Percentiles rank a stretch among this genome's conserved stretches.
These are phyloP conservation scores for Gossypium laxum DNA, from an alignment of 441 rosid species.

Conservation along the genomic window DNA sequence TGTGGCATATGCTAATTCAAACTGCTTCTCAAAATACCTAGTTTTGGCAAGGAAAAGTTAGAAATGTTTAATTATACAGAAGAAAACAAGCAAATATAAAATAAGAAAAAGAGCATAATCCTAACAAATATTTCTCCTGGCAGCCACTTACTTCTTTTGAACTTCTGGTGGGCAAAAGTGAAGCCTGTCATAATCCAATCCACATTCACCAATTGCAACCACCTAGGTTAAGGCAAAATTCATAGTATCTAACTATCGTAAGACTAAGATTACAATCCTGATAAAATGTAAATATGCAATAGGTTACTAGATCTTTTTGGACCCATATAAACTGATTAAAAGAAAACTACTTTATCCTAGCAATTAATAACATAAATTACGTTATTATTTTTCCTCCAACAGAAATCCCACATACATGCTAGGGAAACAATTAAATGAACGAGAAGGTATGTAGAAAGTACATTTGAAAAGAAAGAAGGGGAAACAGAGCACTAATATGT, in stretches of 20 bases:
- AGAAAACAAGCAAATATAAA: not conserved
- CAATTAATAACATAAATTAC: not conserved
- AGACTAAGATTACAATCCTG: not conserved
- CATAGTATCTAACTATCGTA: constrained; percentile 6
- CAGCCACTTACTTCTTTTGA: constrained; percentile 67
- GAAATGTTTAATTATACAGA: not conserved
- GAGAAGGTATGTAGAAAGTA: not conserved
- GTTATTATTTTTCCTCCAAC: not conserved
- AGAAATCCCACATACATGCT: not conserved
- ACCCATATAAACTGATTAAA: not conserved
- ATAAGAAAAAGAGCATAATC: not conserved
- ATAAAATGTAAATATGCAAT: not conserved
- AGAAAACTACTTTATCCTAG: not conserved
- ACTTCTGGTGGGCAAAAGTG: constrained; percentile 67
- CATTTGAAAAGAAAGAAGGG: too few species aligned
- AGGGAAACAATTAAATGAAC: not conserved
- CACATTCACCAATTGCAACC: constrained; percentile 93
- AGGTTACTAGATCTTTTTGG: not conserved
- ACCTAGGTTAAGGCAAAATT: constrained; percentile 30
- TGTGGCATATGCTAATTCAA: constrained; percentile 74
- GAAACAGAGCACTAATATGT: not conserved
- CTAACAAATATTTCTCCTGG: not conserved
- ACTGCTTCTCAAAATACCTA: constrained; percentile 93
- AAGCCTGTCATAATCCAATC: constrained; percentile 85
- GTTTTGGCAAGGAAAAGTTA: constrained; percentile 5